Conservation (phyloP, 2,329 filamentous ascomycete species). For the Fusarium anguioides region DNA sequence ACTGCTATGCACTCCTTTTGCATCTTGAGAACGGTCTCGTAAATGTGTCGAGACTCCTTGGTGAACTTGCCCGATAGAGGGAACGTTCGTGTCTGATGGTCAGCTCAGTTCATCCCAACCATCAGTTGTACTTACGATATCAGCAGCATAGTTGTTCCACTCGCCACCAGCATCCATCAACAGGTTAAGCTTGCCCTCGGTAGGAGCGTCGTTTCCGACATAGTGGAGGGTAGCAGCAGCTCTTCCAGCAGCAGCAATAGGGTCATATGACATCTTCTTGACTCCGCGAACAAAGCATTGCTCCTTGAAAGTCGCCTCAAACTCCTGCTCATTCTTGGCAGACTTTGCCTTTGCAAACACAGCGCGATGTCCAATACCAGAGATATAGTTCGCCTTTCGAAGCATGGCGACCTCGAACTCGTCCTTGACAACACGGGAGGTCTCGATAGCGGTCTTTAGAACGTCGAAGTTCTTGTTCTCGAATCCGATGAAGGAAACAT, state of each 20-base stretch:
- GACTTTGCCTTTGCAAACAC: constrained; percentile 70
- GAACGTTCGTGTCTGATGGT: constrained; percentile 77
- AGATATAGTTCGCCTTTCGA: constrained; percentile 76
- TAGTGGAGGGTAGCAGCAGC: constrained; percentile 91
- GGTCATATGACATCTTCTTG: constrained; percentile 86
- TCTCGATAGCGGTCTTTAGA: constrained; percentile 73
- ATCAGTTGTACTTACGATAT: constrained; percentile 61
- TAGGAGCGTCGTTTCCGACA: constrained; percentile 77
- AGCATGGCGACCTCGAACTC: constrained; percentile 80
- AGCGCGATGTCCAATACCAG: constrained; percentile 72
- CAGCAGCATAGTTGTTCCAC: constrained; percentile 77
- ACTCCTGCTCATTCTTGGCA: constrained; percentile 81
- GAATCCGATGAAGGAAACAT: constrained; percentile 77
- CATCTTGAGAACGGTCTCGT: constrained; percentile 88
- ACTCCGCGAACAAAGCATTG: constrained; percentile 79
- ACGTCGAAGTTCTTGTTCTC: constrained; percentile 68
- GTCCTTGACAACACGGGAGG: constrained; percentile 77
- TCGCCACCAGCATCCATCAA: constrained; percentile 87
- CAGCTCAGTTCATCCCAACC: constrained; percentile 1
- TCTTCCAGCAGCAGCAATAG: constrained; percentile 84
- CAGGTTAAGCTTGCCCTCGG: constrained; percentile 79
- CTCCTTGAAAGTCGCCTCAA: constrained; percentile 84
- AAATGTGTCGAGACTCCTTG: constrained; percentile 77
- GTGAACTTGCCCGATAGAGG: constrained; percentile 80
- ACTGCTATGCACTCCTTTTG: constrained; percentile 80